Evolutionary conservation across 768 basidiomycete species (phyloP).

Genomic region (Calocybe cyanea): DNA sequence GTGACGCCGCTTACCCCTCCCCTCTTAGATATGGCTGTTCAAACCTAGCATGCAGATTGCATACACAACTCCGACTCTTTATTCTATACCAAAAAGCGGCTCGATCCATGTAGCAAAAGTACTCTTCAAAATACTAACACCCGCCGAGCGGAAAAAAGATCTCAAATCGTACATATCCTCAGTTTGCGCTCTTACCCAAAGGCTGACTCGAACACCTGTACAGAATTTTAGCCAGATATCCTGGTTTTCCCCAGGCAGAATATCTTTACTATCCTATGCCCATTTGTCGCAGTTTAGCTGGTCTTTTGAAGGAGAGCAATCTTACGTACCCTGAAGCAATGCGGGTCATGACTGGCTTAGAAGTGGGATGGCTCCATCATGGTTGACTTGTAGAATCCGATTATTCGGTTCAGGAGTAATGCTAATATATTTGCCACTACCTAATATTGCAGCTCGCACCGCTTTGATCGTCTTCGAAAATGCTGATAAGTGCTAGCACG

Average conservation of each 20-base stretch:
- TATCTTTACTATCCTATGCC: constrained; percentile 78
- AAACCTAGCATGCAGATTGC: constrained; percentile 83
- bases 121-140: constrained; percentile 75
- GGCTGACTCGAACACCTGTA: constrained; percentile 7
- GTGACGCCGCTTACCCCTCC: neutral
- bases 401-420: no score
- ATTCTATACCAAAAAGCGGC: constrained; percentile 56
- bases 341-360: constrained; percentile 75
- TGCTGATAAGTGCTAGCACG: no score
- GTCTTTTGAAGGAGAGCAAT: constrained; percentile 74
- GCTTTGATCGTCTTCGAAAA: no score
- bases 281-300: constrained; percentile 69
- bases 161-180: constrained; percentile 44
- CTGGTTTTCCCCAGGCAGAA: constrained; percentile 87
- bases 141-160: constrained; percentile 47
- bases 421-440: no score
- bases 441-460: no score
- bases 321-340: constrained; percentile 68
- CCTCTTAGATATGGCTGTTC: constrained; percentile 91
- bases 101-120: constrained; percentile 77
- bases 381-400: constrained; percentile 27
- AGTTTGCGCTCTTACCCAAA: neutral
- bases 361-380: constrained; percentile 75
- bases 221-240: constrained; percentile 65
- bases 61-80: constrained; percentile 55